Conservation (phyloP, 257 asterid species). For the Galeopsis tetrahit region DNA sequence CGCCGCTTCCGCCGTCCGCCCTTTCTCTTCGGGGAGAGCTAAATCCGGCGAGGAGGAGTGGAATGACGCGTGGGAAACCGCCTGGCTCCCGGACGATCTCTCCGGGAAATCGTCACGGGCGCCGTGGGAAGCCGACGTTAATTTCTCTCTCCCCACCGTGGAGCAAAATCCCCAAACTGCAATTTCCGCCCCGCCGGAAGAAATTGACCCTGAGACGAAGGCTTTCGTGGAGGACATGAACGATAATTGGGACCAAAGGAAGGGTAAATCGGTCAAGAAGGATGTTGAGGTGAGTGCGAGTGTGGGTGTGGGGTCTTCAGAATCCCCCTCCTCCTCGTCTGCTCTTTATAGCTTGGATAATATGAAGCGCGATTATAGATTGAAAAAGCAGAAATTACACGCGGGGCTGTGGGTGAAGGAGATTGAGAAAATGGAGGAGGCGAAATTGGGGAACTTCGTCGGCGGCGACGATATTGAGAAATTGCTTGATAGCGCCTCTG, state of each 20-base stretch:
- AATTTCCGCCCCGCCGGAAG: conserved; percentile 36
- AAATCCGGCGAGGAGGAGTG: conserved; percentile 70
- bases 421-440: conserved; percentile 93
- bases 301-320: conserved; percentile 17
- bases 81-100: conserved; percentile 88
- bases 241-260: conserved; percentile 94
- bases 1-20: conserved; percentile 38
- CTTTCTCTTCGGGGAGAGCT: conserved; percentile 40
- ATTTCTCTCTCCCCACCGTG: conserved; percentile 50
- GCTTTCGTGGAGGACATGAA: conserved; percentile 96
- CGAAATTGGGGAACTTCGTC: conserved; percentile 63
- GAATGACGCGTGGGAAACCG: conserved; percentile 93
- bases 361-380: conserved; percentile 78
- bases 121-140: conserved; percentile 90
- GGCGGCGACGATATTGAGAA: conserved; percentile 77
- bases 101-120: conserved; percentile 61
- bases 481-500: conserved; percentile 80
- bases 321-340: conserved; percentile 29
- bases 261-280: conserved; percentile 58
- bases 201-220: conserved; percentile 69
- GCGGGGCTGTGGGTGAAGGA: conserved; percentile 92
- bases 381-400: conserved; percentile 87
- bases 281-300: conserved; percentile 25
- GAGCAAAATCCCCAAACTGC: conserved; percentile 34
- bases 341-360: conserved; percentile 73